These are phyloP conservation scores for Luvunga scandens DNA, from an alignment of 345 rosid genomes.

Conservation along the genomic window DNA sequence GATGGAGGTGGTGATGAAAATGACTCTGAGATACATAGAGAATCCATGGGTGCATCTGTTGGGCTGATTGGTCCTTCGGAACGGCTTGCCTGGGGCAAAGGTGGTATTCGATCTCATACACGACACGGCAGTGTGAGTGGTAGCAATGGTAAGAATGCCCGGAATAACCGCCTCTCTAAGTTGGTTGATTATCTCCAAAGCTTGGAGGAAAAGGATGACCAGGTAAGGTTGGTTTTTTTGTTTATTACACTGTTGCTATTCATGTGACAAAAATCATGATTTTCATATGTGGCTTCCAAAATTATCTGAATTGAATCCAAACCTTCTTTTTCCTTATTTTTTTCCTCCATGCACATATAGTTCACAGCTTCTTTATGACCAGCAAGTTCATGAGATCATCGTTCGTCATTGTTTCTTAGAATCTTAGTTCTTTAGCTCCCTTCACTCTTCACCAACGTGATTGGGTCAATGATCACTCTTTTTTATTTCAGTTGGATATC, in stretches of 20 bases:
- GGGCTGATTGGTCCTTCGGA: constrained; percentile 39
- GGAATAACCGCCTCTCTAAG: constrained; percentile 34
- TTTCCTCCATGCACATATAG: neutral
- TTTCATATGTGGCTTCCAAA: neutral
- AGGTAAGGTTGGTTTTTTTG: constrained; percentile 30
- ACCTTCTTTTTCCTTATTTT: neutral
- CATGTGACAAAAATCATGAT: neutral
- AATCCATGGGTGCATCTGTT: constrained; percentile 33
- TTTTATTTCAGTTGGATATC: constrained; percentile 37
- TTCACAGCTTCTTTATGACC: neutral
- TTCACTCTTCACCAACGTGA: constrained; percentile 5
- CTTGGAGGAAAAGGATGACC: constrained; percentile 35
- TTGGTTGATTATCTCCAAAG: constrained; percentile 37
- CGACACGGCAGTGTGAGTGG: constrained; percentile 39
- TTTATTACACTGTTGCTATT: neutral
- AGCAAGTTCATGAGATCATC: constrained; percentile 4
- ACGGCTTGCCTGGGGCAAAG: constrained; percentile 52
- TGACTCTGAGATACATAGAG: constrained; percentile 37
- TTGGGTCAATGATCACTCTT: constrained; percentile 6
- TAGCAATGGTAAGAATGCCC: constrained; percentile 35
- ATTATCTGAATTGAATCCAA: neutral
- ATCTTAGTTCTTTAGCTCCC: constrained; percentile 4
- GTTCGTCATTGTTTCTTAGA: neutral
- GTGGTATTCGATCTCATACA: constrained; percentile 49
- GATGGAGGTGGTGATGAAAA: constrained; percentile 43